These are phyloP conservation scores for Carex arenaria DNA, from an alignment of 202 grass and related monocot species.

Conservation along the genomic window DNA sequence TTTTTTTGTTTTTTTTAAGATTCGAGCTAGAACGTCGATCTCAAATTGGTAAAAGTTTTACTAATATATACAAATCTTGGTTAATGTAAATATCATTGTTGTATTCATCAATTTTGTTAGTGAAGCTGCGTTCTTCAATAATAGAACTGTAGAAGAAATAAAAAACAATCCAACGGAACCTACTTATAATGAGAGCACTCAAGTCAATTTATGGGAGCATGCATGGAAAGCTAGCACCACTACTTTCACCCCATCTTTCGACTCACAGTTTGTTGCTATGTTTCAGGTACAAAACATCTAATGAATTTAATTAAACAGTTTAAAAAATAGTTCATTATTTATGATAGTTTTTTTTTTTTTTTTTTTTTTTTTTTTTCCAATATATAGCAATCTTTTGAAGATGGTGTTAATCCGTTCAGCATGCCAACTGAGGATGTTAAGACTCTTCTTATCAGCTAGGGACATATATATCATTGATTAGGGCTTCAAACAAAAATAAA, in stretches of 20 bases:
- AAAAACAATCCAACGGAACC: neutral
- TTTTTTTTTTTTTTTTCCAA: neutral
- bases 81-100: neutral
- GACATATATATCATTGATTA: neutral
- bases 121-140: neutral
- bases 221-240: neutral
- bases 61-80: neutral
- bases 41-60: neutral
- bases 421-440: neutral
- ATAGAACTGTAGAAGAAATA: neutral
- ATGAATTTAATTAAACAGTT: too few species aligned
- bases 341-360: neutral
- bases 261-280: neutral
- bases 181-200: neutral
- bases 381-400: constrained; percentile 9
- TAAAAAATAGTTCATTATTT: neutral
- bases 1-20: too few species aligned
- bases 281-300: neutral
- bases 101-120: neutral
- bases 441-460: neutral
- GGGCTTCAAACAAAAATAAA: too few species aligned
- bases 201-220: neutral
- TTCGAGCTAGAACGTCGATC: too few species aligned
- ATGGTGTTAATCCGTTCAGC: neutral
- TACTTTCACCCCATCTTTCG: neutral